These are phyloP conservation scores for Termitomyces sp. DNA, from an alignment of 768 basidiomycete species.

Conservation along the genomic window DNA sequence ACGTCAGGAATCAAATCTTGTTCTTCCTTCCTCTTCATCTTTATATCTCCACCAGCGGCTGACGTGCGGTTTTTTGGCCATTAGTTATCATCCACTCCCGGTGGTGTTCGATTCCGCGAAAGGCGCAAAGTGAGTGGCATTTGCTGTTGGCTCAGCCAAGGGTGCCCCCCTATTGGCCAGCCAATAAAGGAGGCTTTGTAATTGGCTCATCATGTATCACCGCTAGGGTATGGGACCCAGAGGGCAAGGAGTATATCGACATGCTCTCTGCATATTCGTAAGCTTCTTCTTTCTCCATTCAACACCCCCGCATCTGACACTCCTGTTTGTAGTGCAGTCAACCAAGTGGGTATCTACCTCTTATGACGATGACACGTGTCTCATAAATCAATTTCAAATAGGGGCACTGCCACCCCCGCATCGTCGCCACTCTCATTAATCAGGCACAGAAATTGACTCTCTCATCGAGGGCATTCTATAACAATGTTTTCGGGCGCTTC, in stretches of 20 bases:
- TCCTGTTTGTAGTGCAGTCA: constrained; percentile 60
- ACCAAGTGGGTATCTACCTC: constrained; percentile 53
- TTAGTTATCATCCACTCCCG: constrained; percentile 93
- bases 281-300: constrained; percentile 23
- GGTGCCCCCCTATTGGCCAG: constrained; percentile 16
- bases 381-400: constrained; percentile 18
- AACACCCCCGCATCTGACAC: neutral
- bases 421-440: constrained; percentile 72
- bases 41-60: constrained; percentile 22
- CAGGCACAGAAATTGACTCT: constrained; percentile 91
- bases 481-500: constrained; percentile 85
- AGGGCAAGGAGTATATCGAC: constrained; percentile 94
- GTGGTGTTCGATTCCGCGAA: constrained; percentile 88
- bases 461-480: constrained; percentile 95
- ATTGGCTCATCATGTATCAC: constrained; percentile 11
- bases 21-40: constrained; percentile 17
- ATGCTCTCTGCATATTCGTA: constrained; percentile 98
- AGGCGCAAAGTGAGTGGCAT: constrained; percentile 79
- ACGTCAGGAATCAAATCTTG: constrained; percentile 9
- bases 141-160: constrained; percentile 22
- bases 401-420: constrained; percentile 91
- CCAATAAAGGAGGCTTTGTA: constrained; percentile 6
- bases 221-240: constrained; percentile 84
- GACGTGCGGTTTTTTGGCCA: constrained; percentile 41
- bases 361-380: neutral